A percentile compares a stretch with the other conserved stretches of the same genome.
phyloP scores from a whole-genome alignment of 495 filamentous ascomycete genomes.

The Neurospora tetraspora region DNA sequence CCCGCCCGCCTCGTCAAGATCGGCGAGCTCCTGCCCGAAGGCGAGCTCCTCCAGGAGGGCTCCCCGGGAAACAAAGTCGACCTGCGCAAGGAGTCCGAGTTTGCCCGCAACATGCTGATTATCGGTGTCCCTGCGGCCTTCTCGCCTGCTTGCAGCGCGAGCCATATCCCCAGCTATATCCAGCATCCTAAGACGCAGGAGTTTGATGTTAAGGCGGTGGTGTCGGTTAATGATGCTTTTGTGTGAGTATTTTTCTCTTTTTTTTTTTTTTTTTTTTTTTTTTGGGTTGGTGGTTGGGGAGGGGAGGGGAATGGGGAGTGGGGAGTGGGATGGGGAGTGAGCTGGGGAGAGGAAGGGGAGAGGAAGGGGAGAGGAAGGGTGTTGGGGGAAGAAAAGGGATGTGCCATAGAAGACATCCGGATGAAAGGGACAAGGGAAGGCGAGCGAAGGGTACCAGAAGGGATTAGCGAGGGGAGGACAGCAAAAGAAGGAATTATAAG shows the following conservation, averaged over 20 bases:
- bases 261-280: background rate
- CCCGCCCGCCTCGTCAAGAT: constrained; percentile 40
- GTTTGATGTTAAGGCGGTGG: constrained; percentile 73
- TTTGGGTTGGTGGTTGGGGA: background rate
- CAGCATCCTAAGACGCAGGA: constrained; percentile 60
- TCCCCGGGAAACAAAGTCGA: constrained; percentile 76
- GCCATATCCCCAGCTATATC: constrained; percentile 76
- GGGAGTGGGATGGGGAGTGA: background rate
- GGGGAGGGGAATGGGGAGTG: background rate
- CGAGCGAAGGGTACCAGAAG: background rate
- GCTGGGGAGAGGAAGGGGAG: background rate
- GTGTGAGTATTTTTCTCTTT: constrained; percentile 49
- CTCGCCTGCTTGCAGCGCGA: constrained; percentile 67
- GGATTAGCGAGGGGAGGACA: background rate
- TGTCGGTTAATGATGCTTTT: constrained; percentile 91
- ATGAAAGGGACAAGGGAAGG: background rate
- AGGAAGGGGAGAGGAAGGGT: background rate
- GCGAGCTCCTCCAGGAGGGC: constrained; percentile 52
- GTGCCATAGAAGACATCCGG: background rate
- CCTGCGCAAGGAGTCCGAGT: constrained; percentile 61
- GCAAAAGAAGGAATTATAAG: background rate
- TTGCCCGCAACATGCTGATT: constrained; percentile 57
- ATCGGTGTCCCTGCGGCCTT: constrained; percentile 89
- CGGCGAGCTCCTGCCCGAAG: constrained; percentile 52
- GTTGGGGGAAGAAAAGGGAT: background rate